These are phyloP conservation scores for Nakazawaea ambrosiae DNA, from an alignment of 805 yeast species.

Conservation along the genomic window DNA sequence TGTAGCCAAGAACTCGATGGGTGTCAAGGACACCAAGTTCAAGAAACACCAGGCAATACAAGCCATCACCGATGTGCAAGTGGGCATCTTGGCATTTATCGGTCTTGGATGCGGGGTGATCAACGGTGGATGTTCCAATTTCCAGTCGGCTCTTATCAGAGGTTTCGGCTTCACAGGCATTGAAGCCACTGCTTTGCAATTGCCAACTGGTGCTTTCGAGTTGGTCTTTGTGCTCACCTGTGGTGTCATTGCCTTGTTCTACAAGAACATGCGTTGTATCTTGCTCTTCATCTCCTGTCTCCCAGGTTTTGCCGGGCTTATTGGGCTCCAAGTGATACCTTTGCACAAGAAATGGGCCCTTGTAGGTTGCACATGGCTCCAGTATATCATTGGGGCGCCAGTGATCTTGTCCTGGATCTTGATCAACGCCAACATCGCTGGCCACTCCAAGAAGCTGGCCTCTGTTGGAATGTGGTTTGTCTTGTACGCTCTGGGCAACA, in stretches of 20 bases:
- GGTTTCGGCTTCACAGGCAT: slow-evolving; percentile 15
- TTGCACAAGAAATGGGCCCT: slow-evolving; percentile 19
- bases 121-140: slow-evolving; percentile 18
- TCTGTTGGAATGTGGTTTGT: slow-evolving; percentile 48
- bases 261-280: slow-evolving; percentile 13
- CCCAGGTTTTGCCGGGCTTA: slow-evolving; percentile 18
- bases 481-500: slow-evolving; percentile 50
- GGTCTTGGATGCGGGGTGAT: slow-evolving; percentile 23
- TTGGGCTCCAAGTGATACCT: slow-evolving; percentile 18
- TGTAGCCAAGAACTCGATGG: slow-evolving; percentile 23
- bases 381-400: slow-evolving; percentile 25
- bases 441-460: slow-evolving; percentile 48
- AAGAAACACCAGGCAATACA: slow-evolving; percentile 19
- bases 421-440: slow-evolving; percentile 46
- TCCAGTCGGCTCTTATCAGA: slow-evolving; percentile 11
- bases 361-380: slow-evolving; percentile 26
- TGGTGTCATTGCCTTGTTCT: slow-evolving; percentile 15
- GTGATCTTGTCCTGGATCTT: slow-evolving; percentile 21
- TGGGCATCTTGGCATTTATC: slow-evolving; percentile 17
- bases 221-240: slow-evolving; percentile 15
- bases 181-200: slow-evolving; percentile 46
- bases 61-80: slow-evolving; percentile 17
- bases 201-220: slow-evolving; percentile 32
- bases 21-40: slow-evolving; percentile 20
- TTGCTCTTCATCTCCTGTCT: slow-evolving; percentile 13